phyloP scores from a whole-genome alignment of 2,329 filamentous ascomycete species.

The Botryotinia convoluta region DNA sequence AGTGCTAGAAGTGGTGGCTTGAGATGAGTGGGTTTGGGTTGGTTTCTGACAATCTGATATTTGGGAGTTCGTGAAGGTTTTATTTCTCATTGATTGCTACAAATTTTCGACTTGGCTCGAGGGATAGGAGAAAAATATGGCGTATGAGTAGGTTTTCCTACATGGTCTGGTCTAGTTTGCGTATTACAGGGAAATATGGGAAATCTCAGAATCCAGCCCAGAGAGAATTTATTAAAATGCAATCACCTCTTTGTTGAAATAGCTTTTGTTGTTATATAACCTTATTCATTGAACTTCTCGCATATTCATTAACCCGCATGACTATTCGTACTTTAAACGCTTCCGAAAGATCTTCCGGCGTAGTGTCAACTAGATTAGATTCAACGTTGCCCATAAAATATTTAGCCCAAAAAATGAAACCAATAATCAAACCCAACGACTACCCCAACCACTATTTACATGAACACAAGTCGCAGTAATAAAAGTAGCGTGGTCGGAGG shows the following conservation, averaged over 20 bases:
- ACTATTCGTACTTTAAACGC: neutral
- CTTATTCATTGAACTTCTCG: neutral
- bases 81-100: neutral
- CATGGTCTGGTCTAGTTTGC: neutral
- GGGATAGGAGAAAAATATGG: conserved; percentile 8
- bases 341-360: neutral
- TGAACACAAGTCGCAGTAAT: conserved; percentile 25
- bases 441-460: conserved; percentile 30
- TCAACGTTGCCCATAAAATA: neutral
- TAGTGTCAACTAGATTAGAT: neutral
- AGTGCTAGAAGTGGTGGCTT: conserved; percentile 52
- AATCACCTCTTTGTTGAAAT: neutral
- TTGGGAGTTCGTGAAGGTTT: neutral
- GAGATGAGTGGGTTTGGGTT: conserved; percentile 17
- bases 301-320: neutral
- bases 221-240: neutral
- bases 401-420: neutral
- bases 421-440: neutral
- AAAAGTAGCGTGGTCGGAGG: conserved; percentile 31
- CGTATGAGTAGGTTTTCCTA: neutral
- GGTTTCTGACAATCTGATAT: neutral
- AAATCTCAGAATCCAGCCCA: neutral
- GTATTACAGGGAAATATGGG: neutral
- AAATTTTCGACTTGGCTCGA: neutral
- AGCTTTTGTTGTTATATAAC: neutral